phyloP scores from a whole-genome alignment of 2,329 filamentous ascomycete genomes.

The Ophiostoma ips region DNA sequence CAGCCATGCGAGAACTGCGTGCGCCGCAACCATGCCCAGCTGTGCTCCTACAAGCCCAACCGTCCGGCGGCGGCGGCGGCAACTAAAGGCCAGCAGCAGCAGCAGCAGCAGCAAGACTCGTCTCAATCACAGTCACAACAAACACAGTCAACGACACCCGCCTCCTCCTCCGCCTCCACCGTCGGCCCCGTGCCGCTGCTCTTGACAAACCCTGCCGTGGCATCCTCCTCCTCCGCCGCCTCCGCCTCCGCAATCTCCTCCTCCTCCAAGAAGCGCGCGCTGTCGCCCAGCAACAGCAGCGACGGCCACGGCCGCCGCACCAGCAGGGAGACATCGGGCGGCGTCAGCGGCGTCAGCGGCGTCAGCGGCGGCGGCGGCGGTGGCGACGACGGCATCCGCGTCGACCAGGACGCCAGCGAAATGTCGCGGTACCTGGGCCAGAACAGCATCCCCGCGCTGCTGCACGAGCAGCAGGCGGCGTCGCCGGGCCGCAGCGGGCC shows the following conservation, averaged over 20 bases:
- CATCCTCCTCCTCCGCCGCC: too few relatives aligned
- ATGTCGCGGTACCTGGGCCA: constrained; percentile 49
- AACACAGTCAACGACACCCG: constrained; percentile 16
- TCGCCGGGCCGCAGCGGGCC: constrained; percentile 24
- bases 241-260: too few relatives aligned
- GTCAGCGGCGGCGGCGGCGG: constrained; percentile 32
- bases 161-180: constrained; percentile 13
- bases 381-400: constrained; percentile 16
- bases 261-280: constrained; percentile 26
- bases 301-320: constrained; percentile 20
- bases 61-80: constrained; percentile 20
- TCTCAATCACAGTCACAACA: neutral
- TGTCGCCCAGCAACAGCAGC: constrained; percentile 29
- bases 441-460: constrained; percentile 53
- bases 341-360: constrained; percentile 18
- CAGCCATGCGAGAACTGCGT: constrained; percentile 55
- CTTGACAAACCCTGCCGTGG: neutral
- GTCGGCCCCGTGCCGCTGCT: neutral
- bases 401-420: constrained; percentile 40
- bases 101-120: neutral
- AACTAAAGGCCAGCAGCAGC: neutral
- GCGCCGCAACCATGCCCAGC: constrained; percentile 48
- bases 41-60: constrained; percentile 56
- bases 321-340: constrained; percentile 4
- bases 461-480: constrained; percentile 41